phyloP scores from a whole-genome alignment of 345 rosid genomes.

The Bruguiera sexangula region DNA sequence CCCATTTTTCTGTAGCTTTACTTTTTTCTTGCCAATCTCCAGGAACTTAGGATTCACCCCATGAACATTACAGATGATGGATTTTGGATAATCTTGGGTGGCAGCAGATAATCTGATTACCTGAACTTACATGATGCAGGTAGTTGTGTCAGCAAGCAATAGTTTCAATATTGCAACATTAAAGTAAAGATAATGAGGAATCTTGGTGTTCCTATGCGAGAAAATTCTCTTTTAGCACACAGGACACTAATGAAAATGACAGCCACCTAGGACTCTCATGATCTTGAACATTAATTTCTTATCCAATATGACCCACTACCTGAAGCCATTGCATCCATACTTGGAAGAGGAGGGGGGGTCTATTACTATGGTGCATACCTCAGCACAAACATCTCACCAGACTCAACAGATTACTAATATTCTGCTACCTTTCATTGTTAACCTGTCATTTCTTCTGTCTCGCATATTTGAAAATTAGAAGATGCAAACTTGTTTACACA shows the following conservation, averaged over 20 bases:
- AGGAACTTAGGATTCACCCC: slow-evolving; percentile 95
- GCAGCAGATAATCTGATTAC: slow-evolving; percentile 92
- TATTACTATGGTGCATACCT: neutral
- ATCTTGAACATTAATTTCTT: neutral
- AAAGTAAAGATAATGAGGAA: neutral
- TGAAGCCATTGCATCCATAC: neutral
- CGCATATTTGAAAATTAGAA: no score
- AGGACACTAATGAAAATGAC: neutral
- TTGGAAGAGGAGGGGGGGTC: neutral
- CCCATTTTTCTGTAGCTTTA: slow-evolving; percentile 50
- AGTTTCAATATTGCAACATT: neutral
- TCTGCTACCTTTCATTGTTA: neutral
- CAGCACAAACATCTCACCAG: neutral
- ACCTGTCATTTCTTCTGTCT: no score
- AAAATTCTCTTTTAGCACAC: neutral
- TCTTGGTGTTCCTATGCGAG: neutral
- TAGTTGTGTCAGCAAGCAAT: slow-evolving; percentile 1
- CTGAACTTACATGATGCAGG: slow-evolving; percentile 34
- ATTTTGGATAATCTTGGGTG: slow-evolving; percentile 82
- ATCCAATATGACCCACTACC: neutral
- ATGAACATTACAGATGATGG: slow-evolving; percentile 85
- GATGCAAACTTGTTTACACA: no score
- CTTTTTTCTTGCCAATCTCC: slow-evolving; percentile 65
- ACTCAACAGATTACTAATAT: neutral
- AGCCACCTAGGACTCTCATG: neutral